Base-by-base conservation (phyloP, 1,284 basidiomycete species). In the Rhodotorula glutinis region DNA sequence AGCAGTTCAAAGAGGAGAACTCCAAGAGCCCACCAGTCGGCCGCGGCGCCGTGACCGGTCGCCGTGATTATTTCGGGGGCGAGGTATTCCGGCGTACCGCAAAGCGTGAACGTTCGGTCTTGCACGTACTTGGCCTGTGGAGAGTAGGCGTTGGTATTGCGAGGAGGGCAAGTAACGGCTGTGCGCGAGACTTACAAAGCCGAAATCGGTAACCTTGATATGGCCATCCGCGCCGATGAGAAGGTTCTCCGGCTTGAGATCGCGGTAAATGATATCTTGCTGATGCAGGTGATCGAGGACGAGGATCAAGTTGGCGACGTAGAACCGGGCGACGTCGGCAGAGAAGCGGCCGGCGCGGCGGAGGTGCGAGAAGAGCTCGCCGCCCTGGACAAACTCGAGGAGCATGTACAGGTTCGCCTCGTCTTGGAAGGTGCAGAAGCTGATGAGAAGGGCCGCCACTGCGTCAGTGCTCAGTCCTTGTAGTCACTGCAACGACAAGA, bases 21-120 rank as follows among this genome's bases (percentile, higher is more conserved):
- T 40, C 94, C 94, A 76, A 97, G 90, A 72, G 90, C 91, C 94
- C 94, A 98, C 92, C 93, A 97, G 78, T 98, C 94, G 65, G 81
- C 82, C 2, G 82, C 81, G 73, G 82, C 81, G 4, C 81, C 81
- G 69, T 83, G 82, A 4, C 82, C 82, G 57, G 81, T 82, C 0
- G 80, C 81, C 43, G 64, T 65, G 60, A 71, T 72, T 59, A 97
- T 92, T 59, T 79, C 78, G 30, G 78, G 78, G 4, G 78, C 92
- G 27, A 97, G 84, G 76, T 96, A 97, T 78, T 96, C 93, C 4
- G 92, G 89, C 11, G 92, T 96, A 43, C 78, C 77, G 43, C 76
- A 76, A 53, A 77, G 74, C 10, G 74, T 75, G 51, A 61, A 63
- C 13, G 74, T 71, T 11, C 66, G 60, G 19, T 74, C 71, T 23